phyloP scores from a whole-genome alignment of 2,329 filamentous ascomycete genomes.

The Trichophyton simii region DNA sequence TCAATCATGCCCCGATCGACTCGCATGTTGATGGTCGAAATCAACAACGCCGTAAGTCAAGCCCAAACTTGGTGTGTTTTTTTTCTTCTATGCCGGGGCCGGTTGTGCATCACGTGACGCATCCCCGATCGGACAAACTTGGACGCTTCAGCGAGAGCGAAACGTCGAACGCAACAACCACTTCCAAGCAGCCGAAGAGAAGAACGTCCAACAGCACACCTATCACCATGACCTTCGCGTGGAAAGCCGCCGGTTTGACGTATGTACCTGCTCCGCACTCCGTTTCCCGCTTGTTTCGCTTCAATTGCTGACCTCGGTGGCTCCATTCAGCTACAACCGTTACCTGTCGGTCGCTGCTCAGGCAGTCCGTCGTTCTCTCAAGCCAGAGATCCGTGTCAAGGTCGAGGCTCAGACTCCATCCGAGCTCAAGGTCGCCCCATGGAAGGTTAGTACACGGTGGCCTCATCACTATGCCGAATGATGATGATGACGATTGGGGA shows the following conservation, averaged over 20 bases:
- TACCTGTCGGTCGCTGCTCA: conserved; percentile 93
- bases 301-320: conserved; percentile 14
- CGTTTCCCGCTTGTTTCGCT: conserved; percentile 18
- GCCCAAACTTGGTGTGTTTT: neutral
- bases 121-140: neutral
- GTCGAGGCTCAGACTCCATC: conserved; percentile 84
- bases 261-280: conserved; percentile 39
- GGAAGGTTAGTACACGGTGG: conserved; percentile 63
- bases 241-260: conserved; percentile 96
- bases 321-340: conserved; percentile 80
- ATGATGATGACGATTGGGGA: conserved; percentile 1
- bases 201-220: neutral
- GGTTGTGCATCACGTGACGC: neutral
- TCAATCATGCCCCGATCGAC: neutral
- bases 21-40: neutral
- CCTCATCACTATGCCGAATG: conserved; percentile 4
- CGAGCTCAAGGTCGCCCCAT: conserved; percentile 85
- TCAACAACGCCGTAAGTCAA: neutral
- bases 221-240: conserved; percentile 72
- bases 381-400: conserved; percentile 78
- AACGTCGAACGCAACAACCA: neutral
- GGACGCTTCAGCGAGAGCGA: neutral
- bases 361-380: conserved; percentile 89
- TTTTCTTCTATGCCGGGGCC: no score
- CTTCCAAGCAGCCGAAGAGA: neutral